phyloP scores from a whole-genome alignment of 2,329 filamentous ascomycete genomes.

The Colletotrichum tofieldiae region DNA sequence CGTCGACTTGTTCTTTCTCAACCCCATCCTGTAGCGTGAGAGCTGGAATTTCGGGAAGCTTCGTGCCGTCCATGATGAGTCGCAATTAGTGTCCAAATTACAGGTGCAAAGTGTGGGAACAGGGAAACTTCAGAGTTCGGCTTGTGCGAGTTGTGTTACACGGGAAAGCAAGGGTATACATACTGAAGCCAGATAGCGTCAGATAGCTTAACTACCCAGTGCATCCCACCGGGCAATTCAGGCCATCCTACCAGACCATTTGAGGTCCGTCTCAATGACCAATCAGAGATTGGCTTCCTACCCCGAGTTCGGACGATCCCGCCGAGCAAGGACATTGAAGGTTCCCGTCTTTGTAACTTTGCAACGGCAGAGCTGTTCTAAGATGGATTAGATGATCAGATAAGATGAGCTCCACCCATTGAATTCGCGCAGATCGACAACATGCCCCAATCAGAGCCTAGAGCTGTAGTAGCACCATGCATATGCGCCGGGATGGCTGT shows the following conservation, averaged over 20 bases:
- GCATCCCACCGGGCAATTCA: not conserved
- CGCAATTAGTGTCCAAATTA: not conserved
- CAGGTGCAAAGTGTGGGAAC: not conserved
- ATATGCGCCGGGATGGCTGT: not conserved
- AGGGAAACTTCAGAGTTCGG: not conserved
- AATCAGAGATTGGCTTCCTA: not conserved
- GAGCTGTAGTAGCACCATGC: not conserved
- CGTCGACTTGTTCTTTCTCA: constrained; percentile 17
- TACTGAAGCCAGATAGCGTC: constrained; percentile 19
- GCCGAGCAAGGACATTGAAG: not conserved
- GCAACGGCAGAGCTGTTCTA: not conserved
- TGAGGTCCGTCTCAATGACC: not conserved
- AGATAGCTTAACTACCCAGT: constrained; percentile 19
- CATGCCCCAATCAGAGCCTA: constrained; percentile 3
- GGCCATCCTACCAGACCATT: not conserved
- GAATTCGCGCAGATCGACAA: not conserved
- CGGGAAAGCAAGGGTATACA: not conserved
- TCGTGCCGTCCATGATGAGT: constrained; percentile 26
- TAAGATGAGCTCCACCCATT: constrained; percentile 18
- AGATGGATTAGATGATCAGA: constrained; percentile 21
- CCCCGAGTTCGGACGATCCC: constrained; percentile 7
- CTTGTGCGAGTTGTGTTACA: not conserved
- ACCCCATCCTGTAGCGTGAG: constrained; percentile 18
- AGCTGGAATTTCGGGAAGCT: constrained; percentile 8
- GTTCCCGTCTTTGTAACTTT: not conserved